Evolutionary conservation across 768 basidiomycete species (phyloP), one percentile per base, ranked within the genome.

Genomic region (Scleroderma citrinum): DNA sequence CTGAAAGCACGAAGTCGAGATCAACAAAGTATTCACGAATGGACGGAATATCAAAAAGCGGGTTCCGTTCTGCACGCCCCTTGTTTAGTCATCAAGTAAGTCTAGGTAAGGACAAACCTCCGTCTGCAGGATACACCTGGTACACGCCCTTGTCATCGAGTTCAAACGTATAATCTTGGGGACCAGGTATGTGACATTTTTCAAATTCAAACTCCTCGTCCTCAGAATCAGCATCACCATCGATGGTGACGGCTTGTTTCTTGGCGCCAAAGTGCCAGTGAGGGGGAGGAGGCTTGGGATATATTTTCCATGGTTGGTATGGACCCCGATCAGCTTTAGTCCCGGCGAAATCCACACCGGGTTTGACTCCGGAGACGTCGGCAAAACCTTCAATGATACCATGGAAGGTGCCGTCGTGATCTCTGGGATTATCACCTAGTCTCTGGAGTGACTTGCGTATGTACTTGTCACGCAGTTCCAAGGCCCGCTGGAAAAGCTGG

Each of bases 11-110:
- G 62, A 85, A 92, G 63, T 99, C 95, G 6, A 99, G 80, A 63
- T 99, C 96, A 46, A 92, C 76, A 64, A 96, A 99, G 63, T 98
- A 99, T 64, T 99, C 96, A 52, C 87, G 78, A 44, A 98, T 85
- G 40, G 76, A 83, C 2, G 93, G 93, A 7, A 95, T 77, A 49
- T 83, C 76, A 61, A 85, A 93, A 0, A 81, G 68, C 0, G 92
- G 90, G 44, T 75, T 76, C 42, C 69, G 72, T 17, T 69, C 56
- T 12, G 56, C 61, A 63, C 5, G 21, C 13, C 26, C 17, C 6
- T n/a, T 17, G 5, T 50, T 48, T 41, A 13, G 8, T 38, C 19
- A 42, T n/a, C 42, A 0, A 40, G 29, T 21, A 12, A 24, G 29
- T 20, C 43, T 5, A 32, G 11, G 30, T 5, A 7, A 13, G 19